Evolutionary conservation across 768 basidiomycete species (phyloP).

Genomic region (Tulasnella sp.): DNA sequence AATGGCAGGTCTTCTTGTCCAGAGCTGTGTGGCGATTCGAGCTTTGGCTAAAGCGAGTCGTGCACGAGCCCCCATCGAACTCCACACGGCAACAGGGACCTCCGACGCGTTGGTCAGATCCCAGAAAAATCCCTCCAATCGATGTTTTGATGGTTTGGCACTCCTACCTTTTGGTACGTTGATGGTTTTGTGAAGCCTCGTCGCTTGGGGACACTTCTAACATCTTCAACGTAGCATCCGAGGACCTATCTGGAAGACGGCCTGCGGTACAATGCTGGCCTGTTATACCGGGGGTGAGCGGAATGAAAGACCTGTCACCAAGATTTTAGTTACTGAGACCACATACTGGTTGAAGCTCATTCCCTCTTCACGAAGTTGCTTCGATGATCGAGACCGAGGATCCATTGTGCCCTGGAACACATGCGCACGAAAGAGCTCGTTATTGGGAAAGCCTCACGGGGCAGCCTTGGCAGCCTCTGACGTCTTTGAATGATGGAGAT

Average conservation of each 20-base stretch:
- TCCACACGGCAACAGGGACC: not conserved
- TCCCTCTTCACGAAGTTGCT: constrained; percentile 18
- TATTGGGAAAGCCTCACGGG: constrained; percentile 12
- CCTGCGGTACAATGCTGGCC: not conserved
- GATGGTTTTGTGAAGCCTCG: too few relatives aligned
- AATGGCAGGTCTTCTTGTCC: constrained; percentile 22
- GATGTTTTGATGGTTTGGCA: constrained; percentile 25
- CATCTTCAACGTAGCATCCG: constrained; percentile 21
- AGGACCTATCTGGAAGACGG: constrained; percentile 23
- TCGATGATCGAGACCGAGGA: constrained; percentile 2
- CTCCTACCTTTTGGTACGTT: constrained; percentile 20
- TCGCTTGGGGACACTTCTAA: not conserved
- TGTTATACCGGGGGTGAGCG: not conserved
- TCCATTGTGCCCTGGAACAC: constrained; percentile 12
- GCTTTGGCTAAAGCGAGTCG: constrained; percentile 14
- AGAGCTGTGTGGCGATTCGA: constrained; percentile 23
- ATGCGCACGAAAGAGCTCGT: not conserved
- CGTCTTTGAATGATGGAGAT: not conserved
- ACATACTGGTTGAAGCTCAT: not conserved
- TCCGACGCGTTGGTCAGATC: not conserved
- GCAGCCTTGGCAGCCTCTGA: constrained; percentile 14
- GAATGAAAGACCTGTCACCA: not conserved
- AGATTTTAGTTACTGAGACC: not conserved
- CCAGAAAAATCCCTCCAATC: constrained; percentile 18
- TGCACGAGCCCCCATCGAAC: not conserved